Conservation (phyloP, 805 yeast species). For the Lipomyces spencermartinsiae region DNA sequence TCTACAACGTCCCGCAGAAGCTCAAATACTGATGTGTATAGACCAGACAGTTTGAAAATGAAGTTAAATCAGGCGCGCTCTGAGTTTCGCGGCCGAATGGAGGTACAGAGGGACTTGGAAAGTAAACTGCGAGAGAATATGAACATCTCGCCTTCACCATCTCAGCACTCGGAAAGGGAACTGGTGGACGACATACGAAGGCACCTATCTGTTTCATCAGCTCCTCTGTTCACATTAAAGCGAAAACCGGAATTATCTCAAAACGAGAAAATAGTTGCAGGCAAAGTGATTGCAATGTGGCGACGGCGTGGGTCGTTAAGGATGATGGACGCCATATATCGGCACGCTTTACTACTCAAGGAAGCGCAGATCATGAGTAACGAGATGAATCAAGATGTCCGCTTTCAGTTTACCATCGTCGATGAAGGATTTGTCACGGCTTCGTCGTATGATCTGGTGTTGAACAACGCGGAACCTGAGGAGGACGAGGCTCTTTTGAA, state of each 20-base stretch:
- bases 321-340: conserved; percentile 32
- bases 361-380: conserved; percentile 49
- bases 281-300: conserved; percentile 21
- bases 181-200: background rate
- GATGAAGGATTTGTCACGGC: conserved; percentile 26
- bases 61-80: conserved; percentile 17
- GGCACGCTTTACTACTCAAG: conserved; percentile 30
- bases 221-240: conserved; percentile 9
- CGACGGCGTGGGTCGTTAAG: conserved; percentile 18
- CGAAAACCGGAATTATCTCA: conserved; percentile 23
- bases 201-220: conserved; percentile 5
- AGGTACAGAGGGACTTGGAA: background rate
- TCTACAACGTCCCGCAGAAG: background rate
- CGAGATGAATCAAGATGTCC: conserved; percentile 43
- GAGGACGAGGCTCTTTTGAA: conserved; percentile 22
- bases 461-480: conserved; percentile 34
- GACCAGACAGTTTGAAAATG: conserved; percentile 10
- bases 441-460: conserved; percentile 35
- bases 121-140: conserved; percentile 3
- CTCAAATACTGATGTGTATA: background rate
- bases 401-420: conserved; percentile 42
- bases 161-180: conserved; percentile 11
- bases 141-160: conserved; percentile 16
- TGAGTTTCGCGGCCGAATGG: conserved; percentile 8
- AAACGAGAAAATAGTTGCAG: conserved; percentile 23